Evolutionary conservation across 1,284 basidiomycete species (phyloP), one percentile per base, ranked within the genome.

Genomic region (Pseudozyma hubeiensis): DNA sequence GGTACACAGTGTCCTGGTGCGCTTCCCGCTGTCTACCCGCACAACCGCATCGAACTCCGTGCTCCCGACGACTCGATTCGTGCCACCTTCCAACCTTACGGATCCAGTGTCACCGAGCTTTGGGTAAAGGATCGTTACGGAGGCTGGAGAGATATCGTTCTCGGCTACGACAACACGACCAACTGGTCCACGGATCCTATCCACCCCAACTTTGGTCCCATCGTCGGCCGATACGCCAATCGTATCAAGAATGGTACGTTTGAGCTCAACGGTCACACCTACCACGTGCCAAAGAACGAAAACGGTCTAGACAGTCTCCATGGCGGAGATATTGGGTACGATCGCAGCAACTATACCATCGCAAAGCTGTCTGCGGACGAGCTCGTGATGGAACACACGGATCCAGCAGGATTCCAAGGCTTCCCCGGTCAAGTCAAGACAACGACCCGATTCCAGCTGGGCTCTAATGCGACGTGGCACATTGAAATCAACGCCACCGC

Each of bases 231-330:
- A 16, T 81, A 80, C 45, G 78, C 78, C 31, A 81, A 80, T 51
- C 71, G 80, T 30, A 81, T 81, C 77, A 80, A 76, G 75, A 81
- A 81, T 57, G 80, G 80, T 11, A 80, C 80, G 10, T 81, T 79
- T 52, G 64, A 63, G 50, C 53, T 79, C 55, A 64, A 80, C 45
- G 76, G 72, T 10, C 41, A 62, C 45, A 78, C 63, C 3, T 81
- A 73, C 44, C 39, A 74, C 34, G 51, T 73, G 5, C 71, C 66
- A 17, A 54, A 75, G 43, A 75, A 77, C 63, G 77, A 79, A 55
- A 73, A 78, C 31, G 39, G 52, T 14, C 41, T 75, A 30, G 57
- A 66, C 54, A 57, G 82, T 16, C 73, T 84, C 0, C 83, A 84
- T 48, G 83, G 82, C 17, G 83, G 83, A 4, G 57, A 52, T 5